A percentile compares a stretch with the other conserved stretches of the same genome.
These are phyloP conservation scores for Tranzscheliella williamsii DNA, from an alignment of 1,284 basidiomycete genomes.

Conservation along the genomic window DNA sequence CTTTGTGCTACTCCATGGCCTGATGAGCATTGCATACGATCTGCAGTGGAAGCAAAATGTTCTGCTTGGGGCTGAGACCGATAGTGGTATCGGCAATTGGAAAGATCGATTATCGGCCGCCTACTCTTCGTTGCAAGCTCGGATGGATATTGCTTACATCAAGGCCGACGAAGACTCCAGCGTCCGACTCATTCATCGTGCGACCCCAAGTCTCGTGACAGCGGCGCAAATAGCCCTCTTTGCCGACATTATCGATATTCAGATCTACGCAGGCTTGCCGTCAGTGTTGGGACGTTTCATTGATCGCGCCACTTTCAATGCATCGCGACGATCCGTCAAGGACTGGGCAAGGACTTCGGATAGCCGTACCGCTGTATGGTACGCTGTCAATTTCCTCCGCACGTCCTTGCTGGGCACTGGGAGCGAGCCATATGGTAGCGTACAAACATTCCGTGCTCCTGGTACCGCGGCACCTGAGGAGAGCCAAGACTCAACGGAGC, in stretches of 20 bases:
- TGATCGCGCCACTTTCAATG: conserved; percentile 40
- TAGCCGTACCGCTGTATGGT: conserved; percentile 38
- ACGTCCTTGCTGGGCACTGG: conserved; percentile 26
- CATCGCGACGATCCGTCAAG: conserved; percentile 32
- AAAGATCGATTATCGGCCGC: conserved; percentile 36
- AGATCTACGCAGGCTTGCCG: conserved; percentile 46
- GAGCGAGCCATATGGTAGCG: conserved; percentile 29
- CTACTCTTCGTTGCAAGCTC: conserved; percentile 33
- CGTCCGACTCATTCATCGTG: conserved; percentile 33
- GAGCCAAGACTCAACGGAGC: conserved; percentile 1
- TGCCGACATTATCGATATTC: conserved; percentile 46
- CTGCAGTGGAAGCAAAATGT: conserved; percentile 50
- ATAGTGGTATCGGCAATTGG: conserved; percentile 34
- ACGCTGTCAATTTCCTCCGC: conserved; percentile 38
- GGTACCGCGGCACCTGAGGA: conserved; percentile 10
- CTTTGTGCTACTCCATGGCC: conserved; percentile 43
- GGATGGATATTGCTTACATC: conserved; percentile 42
- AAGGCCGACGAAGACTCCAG: conserved; percentile 40
- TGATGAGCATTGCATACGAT: conserved; percentile 50
- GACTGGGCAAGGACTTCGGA: conserved; percentile 43
- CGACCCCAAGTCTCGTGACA: conserved; percentile 37
- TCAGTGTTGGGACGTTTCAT: conserved; percentile 49
- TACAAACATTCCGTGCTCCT: conserved; percentile 13
- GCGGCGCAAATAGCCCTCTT: conserved; percentile 43
- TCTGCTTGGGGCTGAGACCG: conserved; percentile 37